Evolutionary conservation across 106 monocot genomes (phyloP), one percentile per base, ranked within the genome.

Genomic region (Platanthera zijinensis): DNA sequence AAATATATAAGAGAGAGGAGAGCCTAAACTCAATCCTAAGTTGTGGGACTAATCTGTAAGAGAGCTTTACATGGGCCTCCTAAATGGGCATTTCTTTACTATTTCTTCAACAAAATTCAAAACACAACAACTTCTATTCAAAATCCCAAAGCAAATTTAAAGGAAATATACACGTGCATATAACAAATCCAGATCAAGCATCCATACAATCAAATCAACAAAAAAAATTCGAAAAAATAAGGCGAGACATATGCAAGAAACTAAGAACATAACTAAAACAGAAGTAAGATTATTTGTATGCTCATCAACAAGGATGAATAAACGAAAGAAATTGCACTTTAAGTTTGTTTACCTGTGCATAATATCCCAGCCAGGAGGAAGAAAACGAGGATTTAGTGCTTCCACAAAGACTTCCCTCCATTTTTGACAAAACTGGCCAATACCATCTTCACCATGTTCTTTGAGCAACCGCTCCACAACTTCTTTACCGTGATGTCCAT

Each of bases 361-460:
- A 81, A 97, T 77, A 76, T 97, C 87, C n/a, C 96, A 97, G 11
- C 93, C 96, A 82, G 79, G 68, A 79, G 96, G 96, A 73, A 97
- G 70, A 72, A 87, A 94, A 18, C 91, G 93, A 51, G 96, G 96
- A 78, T 84, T 75, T 82, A 89, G 51, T 13, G 87, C 76, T 56
- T 94, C 89, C 63, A 97, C 94, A 87, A 97, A 97, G 5, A 97
- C 91, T 80, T 88, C 85, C 78, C 96, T 89, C 96, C 96, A 97
- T 68, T 85, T 86, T 82, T 97, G 93, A 72, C 93, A 94, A 80
- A 97, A 97, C 18, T 87, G 81, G 19, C 67, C 32, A 72, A 97
- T 85, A 11, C 91, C 96, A 71, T 89, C 89, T 54, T 94, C 96
- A 1, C 96, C 93, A 47, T 85, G 75, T 5, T 88, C 87, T 50